Evolutionary conservation across 306 rosid species (phyloP), one percentile per base, ranked within the genome.

Genomic region (Quercus dentata): DNA sequence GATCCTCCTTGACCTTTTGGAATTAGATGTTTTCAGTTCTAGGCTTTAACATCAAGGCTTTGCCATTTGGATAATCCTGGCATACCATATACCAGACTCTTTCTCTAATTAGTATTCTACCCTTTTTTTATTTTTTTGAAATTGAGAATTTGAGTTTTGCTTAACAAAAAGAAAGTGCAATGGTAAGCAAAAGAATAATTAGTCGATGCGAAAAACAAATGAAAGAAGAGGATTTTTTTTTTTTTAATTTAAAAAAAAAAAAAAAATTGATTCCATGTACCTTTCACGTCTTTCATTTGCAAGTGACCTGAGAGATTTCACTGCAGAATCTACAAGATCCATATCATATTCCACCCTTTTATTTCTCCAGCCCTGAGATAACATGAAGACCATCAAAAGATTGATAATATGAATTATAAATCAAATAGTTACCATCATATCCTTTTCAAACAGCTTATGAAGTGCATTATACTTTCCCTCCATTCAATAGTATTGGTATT

Each of bases 231-330:
- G n/a, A n/a, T n/a, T n/a, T n/a, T n/a, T n/a, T n/a, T n/a, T n/a
- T n/a, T n/a, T n/a, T n/a, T n/a, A n/a, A n/a, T n/a, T n/a, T n/a
- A 35, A 35, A 6, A 35, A 35, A 35, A 6, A 35, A 35, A 35
- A 38, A 35, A 28, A 28, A 3, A 2, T 31, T 58, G 38, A 69
- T 59, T 61, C 44, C 77, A 19, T 30, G 31, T 88, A 92, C 99
- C 95, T 91, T 79, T 92, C 97, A 46, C 94, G 91, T 73, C 86
- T 92, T 89, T 94, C 99, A 82, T 94, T 93, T 73, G 97, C 93
- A 63, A 94, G 88, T 57, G 97, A 91, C 83, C 99, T 86, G 27
- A 92, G 89, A 81, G 95, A 88, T 87, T 84, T 94, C 33, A 91
- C 94, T 11, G 87, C 73, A 62, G 92, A 86, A 80, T 91, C 95